Base-by-base conservation (phyloP, 345 rosid genomes). In the Punica granatum region DNA sequence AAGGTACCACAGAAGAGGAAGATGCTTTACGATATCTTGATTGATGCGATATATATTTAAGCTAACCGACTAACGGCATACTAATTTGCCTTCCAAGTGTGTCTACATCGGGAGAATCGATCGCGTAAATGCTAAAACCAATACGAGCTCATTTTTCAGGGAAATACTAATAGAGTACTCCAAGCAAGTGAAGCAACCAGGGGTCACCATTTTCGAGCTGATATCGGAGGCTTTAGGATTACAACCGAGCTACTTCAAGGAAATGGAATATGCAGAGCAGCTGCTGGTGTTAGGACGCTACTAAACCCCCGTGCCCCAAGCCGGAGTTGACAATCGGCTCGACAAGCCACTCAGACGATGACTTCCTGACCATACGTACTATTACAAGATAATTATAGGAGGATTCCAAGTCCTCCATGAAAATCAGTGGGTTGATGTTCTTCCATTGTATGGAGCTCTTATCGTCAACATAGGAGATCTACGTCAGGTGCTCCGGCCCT, bases 331-430 rank as follows among this genome's bases (percentile, higher is more conserved):
- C 79, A 18, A 49, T 80, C 63, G 86, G 83, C n/a, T 37, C 76
- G 33, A 63, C 66, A 30, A 66, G 26, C 35, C 86, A 80, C 70
- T 26, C 72, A 0, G 80, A 82, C 61, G 70, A 67, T 46, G 51
- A 46, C 14, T 71, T 82, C 63, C 58, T 84, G 31, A 82, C 83
- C n/a, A n/a, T n/a, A n/a, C 33, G 43, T 78, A 41, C 82, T 80
- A 61, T 76, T 74, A 36, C 88, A 84, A 56, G 88, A 84, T 61
- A 61, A 74, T n/a, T 16, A 72, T 80, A 0, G 89, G 89, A 28
- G 89, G 86, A 44, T 80, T 83, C 54, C 83, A 81, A 64, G 60
- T 81, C 60, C 83, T 78, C 71, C 76, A 80, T 73, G 67, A 74
- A 42, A 75, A 78, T 46, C 72, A 75, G 10, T 76, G 84, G 84